Evolutionary conservation across 140 eudicot species (phyloP).

Genomic region (Bidens hawaiensis): DNA sequence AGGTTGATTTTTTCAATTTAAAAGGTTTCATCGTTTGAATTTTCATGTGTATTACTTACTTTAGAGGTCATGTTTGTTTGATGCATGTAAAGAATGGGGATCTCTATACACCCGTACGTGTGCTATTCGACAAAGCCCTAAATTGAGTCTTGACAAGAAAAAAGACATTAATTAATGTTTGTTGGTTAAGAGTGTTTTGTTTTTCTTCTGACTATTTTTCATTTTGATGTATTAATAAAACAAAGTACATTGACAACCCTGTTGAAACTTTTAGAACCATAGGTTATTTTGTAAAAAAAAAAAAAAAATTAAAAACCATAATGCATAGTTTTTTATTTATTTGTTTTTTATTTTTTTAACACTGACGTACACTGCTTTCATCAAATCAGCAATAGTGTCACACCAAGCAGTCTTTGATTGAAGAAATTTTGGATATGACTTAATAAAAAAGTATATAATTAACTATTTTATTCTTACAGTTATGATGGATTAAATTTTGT

Average conservation of each 20-base stretch:
- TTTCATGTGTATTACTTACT: slow-evolving; percentile 1
- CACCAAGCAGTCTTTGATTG: slow-evolving; percentile 16
- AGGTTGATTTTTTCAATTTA: not conserved
- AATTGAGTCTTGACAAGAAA: not conserved
- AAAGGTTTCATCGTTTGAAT: not conserved
- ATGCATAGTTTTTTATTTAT: not conserved
- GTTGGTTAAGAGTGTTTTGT: too few relatives aligned
- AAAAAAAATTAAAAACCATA: not conserved
- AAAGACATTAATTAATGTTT: not conserved
- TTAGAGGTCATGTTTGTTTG: not conserved
- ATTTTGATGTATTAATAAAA: too few relatives aligned
- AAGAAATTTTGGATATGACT: slow-evolving; percentile 12
- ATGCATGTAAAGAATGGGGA: not conserved
- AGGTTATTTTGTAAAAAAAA: not conserved
- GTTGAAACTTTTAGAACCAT: too few relatives aligned
- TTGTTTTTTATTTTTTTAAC: not conserved
- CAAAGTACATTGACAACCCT: not conserved
- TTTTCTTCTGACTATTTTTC: too few relatives aligned
- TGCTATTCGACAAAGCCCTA: not conserved
- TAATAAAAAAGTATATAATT: not conserved
- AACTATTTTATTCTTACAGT: not conserved
- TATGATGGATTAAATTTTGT: too few relatives aligned
- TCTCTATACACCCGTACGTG: not conserved
- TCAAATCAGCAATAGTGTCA: slow-evolving; percentile 28
- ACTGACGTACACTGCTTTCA: slow-evolving; percentile 18